Percentiles rank a stretch among this genome's conserved stretches.
These are phyloP conservation scores for Cyanodermella asteris DNA, from an alignment of 2,329 filamentous ascomycete genomes.

Conservation along the genomic window DNA sequence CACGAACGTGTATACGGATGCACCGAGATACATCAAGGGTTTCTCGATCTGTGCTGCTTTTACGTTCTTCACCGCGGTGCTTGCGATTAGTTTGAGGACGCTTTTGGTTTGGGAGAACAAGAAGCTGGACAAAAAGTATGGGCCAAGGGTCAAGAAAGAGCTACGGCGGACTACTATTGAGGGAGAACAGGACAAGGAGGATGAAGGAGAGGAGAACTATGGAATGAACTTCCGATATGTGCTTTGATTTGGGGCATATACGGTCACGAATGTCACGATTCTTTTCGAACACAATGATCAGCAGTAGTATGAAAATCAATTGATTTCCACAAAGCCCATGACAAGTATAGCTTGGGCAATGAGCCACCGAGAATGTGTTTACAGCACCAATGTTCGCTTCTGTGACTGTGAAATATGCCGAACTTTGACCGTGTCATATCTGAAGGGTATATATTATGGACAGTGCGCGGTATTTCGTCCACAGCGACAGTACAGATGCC, in stretches of 20 bases:
- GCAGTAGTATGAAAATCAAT: too few species aligned
- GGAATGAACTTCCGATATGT: conserved; percentile 11
- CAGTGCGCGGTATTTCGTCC: neutral
- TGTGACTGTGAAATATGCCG: too few species aligned
- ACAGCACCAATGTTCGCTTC: too few species aligned
- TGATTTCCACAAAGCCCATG: too few species aligned
- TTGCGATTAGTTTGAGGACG: conserved; percentile 31
- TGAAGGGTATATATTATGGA: neutral
- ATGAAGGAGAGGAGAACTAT: conserved; percentile 13
- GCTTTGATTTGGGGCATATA: too few species aligned
- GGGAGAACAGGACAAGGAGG: conserved; percentile 5
- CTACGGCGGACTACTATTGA: conserved; percentile 4
- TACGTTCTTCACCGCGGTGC: conserved; percentile 34
- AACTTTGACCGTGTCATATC: neutral
- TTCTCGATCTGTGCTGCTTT: conserved; percentile 38
- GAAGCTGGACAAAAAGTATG: conserved; percentile 30
- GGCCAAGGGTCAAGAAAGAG: conserved; percentile 10
- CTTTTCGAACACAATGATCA: too few species aligned
- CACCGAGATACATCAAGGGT: conserved; percentile 30
- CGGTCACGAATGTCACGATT: too few species aligned
- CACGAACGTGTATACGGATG: conserved; percentile 40
- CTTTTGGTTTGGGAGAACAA: conserved; percentile 38
- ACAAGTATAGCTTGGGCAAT: too few species aligned
- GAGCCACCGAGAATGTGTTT: too few species aligned
- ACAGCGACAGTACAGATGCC: neutral